A percentile compares a stretch with the other conserved stretches of the same genome.
Conservation (phyloP, 129 eudicot species). For the Pulicaria dysenterica region DNA sequence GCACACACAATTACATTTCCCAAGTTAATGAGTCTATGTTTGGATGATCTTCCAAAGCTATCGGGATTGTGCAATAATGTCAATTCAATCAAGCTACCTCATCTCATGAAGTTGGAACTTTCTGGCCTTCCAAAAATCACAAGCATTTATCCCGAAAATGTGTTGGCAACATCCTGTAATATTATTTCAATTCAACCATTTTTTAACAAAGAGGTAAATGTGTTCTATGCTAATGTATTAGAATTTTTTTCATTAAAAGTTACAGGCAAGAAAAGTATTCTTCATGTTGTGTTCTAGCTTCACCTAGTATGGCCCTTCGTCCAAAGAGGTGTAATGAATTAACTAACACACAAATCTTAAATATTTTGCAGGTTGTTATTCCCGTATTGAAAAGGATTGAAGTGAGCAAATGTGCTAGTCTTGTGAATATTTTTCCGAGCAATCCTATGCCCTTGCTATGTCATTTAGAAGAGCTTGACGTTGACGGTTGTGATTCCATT, state of each 20-base stretch:
- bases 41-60: background rate
- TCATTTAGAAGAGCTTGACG: background rate
- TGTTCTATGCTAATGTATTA: background rate
- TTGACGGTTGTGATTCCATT: background rate
- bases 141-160: background rate
- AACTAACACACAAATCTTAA: too few relatives aligned
- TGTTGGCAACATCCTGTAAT: background rate
- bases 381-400: too few relatives aligned
- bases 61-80: background rate
- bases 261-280: background rate
- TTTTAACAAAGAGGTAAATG: background rate
- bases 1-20: background rate
- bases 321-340: too few relatives aligned
- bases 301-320: too few relatives aligned
- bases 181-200: background rate
- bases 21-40: background rate
- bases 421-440: constrained; percentile 15
- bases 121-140: background rate
- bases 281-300: background rate
- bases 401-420: background rate
- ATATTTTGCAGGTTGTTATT: too few relatives aligned
- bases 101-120: background rate
- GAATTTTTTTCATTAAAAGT: too few relatives aligned
- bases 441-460: background rate
- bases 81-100: background rate